Evolutionary conservation across 331 rosid genomes (phyloP).

Genomic region (Malus hybrid): DNA sequence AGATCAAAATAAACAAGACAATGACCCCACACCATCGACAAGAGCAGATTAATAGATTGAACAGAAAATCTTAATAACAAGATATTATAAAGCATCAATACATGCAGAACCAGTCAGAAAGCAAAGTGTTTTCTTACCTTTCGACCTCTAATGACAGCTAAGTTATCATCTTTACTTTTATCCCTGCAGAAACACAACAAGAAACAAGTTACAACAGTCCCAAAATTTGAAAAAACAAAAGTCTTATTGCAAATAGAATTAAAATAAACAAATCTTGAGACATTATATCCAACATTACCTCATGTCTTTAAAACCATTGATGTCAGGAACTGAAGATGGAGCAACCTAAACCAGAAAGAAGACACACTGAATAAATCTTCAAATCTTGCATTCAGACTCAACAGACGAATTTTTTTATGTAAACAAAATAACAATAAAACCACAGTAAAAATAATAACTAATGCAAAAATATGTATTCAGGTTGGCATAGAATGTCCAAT

Average conservation of each 20-base stretch:
- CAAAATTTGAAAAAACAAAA: background rate
- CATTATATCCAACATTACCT: slow-evolving; percentile 33
- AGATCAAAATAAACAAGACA: background rate
- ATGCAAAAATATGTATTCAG: background rate
- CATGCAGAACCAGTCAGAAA: slow-evolving; percentile 1
- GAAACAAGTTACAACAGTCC: slow-evolving; percentile 4
- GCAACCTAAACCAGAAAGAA: slow-evolving; percentile 34
- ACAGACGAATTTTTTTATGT: background rate
- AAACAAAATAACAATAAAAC: background rate
- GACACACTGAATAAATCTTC: background rate
- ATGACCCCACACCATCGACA: background rate
- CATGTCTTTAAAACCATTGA: slow-evolving; percentile 50
- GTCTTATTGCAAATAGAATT: background rate
- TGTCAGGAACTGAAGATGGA: slow-evolving; percentile 37
- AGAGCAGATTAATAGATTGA: background rate
- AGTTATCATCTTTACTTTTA: slow-evolving; percentile 45
- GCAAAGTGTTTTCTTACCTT: slow-evolving; percentile 45
- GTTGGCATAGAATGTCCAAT: background rate
- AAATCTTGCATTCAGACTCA: background rate
- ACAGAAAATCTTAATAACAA: background rate
- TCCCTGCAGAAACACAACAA: slow-evolving; percentile 34
- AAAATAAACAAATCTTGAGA: background rate
- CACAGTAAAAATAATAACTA: background rate
- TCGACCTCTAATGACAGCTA: slow-evolving; percentile 39
- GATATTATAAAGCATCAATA: background rate